Conservation (phyloP, 495 filamentous ascomycete genomes). For the Podospora australis region DNA sequence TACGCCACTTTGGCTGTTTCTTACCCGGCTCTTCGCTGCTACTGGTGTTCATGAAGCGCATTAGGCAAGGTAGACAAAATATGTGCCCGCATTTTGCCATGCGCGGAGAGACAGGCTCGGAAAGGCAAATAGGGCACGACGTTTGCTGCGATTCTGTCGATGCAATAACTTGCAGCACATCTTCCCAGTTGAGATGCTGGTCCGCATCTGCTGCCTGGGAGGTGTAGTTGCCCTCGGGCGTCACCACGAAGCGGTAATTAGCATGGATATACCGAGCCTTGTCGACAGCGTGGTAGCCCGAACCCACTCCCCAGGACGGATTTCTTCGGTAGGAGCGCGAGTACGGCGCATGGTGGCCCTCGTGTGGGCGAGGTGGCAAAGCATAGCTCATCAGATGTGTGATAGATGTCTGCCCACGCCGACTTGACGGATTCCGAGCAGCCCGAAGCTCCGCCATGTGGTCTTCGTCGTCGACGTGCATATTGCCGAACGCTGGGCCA, state of each 20-base stretch:
- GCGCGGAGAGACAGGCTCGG: slow-evolving; percentile 81
- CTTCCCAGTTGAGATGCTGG: slow-evolving; percentile 83
- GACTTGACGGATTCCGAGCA: slow-evolving; percentile 75
- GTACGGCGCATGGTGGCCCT: slow-evolving; percentile 41
- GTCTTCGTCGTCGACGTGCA: slow-evolving; percentile 56
- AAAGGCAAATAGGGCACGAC: slow-evolving; percentile 90
- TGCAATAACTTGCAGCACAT: slow-evolving; percentile 84
- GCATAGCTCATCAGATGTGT: slow-evolving; percentile 94
- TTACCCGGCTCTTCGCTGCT: slow-evolving; percentile 67
- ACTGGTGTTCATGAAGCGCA: slow-evolving; percentile 89
- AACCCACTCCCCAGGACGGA: slow-evolving; percentile 79
- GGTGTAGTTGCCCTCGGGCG: slow-evolving; percentile 70
- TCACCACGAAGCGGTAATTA: slow-evolving; percentile 95
- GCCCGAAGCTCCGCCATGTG: slow-evolving; percentile 76
- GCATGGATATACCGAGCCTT: slow-evolving; percentile 95
- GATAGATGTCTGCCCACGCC: slow-evolving; percentile 91
- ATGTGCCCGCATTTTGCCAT: slow-evolving; percentile 99
- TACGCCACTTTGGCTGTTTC: slow-evolving; percentile 62
- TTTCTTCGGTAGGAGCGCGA: slow-evolving; percentile 51
- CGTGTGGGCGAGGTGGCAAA: slow-evolving; percentile 68
- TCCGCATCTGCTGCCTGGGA: slow-evolving; percentile 81
- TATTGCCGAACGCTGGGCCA: slow-evolving; percentile 16
- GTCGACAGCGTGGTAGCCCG: slow-evolving; percentile 84
- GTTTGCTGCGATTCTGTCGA: slow-evolving; percentile 83
- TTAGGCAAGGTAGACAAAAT: slow-evolving; percentile 88